phyloP scores from a whole-genome alignment of 2,329 filamentous ascomycete genomes.

The Macrophomina phaseolina region DNA sequence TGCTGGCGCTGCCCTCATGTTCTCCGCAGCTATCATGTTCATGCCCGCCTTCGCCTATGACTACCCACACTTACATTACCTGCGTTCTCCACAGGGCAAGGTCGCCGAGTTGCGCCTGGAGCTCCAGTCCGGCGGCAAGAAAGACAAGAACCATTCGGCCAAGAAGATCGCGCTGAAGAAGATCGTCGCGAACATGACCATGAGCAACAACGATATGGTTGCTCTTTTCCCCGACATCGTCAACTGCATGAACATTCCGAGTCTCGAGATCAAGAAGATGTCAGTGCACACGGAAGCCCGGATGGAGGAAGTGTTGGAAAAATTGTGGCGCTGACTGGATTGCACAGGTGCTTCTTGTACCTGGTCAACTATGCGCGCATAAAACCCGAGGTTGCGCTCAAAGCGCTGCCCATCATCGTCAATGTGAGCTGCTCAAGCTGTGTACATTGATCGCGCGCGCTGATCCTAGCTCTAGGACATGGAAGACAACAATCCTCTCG shows the following conservation, averaged over 20 bases:
- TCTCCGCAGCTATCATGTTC: constrained; percentile 41
- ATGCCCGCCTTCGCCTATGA: constrained; percentile 43
- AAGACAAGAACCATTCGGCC: constrained; percentile 92
- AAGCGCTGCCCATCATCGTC: constrained; percentile 86
- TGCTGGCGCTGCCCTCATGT: constrained; percentile 9
- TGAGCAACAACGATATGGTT: constrained; percentile 99
- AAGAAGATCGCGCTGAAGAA: constrained; percentile 99
- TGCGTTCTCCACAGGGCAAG: constrained; percentile 78
- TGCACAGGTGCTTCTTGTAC: constrained; percentile 88
- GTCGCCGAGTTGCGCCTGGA: constrained; percentile 95
- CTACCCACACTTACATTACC: constrained; percentile 57
- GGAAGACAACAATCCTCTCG: constrained; percentile 89
- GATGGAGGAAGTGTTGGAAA: not conserved
- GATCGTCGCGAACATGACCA: constrained; percentile 99
- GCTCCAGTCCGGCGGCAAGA: constrained; percentile 91
- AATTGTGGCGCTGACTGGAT: constrained; percentile 37
- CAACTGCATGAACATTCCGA: constrained; percentile 91
- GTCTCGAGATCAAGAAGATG: constrained; percentile 99
- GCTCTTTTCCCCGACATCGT: constrained; percentile 95
- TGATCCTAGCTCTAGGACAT: constrained; percentile 70
- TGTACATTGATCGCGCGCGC: not conserved
- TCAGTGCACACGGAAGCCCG: constrained; percentile 51
- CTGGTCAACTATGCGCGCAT: constrained; percentile 95
- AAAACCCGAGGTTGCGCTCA: constrained; percentile 91
- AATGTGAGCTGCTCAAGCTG: constrained; percentile 60